Base-by-base conservation (phyloP, 2,329 filamentous ascomycete species). In the Cladosporium sphaerospermum region DNA sequence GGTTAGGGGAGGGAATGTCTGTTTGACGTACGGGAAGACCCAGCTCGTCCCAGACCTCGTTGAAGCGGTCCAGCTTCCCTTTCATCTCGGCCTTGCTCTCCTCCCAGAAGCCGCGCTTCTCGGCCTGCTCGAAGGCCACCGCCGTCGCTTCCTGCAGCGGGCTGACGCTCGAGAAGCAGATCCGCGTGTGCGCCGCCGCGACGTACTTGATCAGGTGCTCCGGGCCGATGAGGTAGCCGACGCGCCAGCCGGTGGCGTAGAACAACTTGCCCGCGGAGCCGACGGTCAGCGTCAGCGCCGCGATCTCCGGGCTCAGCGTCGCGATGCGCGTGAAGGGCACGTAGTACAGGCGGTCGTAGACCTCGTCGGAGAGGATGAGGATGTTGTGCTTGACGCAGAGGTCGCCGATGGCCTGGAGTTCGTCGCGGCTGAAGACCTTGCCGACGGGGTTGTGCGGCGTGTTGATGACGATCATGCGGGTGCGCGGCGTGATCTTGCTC, bases 231-330 rank as follows among this genome's bases (percentile, higher is more conserved):
- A 99, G 77, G 84, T 92, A 99, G 52, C 93, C 88, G 61, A 97
- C 91, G 54, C 93, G 85, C 93, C 93, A 99, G 45, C 93, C 93
- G 0, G 93, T 99, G 53, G 89, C 89, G 67, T 97, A 97, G 72
- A 99, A 99, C 76, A 93, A 95, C 80, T 99, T 99, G 63, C 93
- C 93, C 1, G 90, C 93, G 0, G 90, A 96, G 16, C 93, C 93
- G 31, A 99, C 93, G 0, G 93, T 97, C 45, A 99, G 73, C 4
- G 93, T 97, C 60, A 95, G 79, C 54, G 82, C 82, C 62, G 90
- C 90, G 48, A 97, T 83, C 69, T 96, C 90, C 0, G 91, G 90
- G 0, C 89, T 95, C 14, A 99, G 76, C 0, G 90, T 96, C 19
- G 89, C 89, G 52, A 97, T 86, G 62, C 93, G 83, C 1, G 91